Evolutionary conservation across 176 grass and related monocot species (phyloP).

Genomic region (Triticum dicoccoides): DNA sequence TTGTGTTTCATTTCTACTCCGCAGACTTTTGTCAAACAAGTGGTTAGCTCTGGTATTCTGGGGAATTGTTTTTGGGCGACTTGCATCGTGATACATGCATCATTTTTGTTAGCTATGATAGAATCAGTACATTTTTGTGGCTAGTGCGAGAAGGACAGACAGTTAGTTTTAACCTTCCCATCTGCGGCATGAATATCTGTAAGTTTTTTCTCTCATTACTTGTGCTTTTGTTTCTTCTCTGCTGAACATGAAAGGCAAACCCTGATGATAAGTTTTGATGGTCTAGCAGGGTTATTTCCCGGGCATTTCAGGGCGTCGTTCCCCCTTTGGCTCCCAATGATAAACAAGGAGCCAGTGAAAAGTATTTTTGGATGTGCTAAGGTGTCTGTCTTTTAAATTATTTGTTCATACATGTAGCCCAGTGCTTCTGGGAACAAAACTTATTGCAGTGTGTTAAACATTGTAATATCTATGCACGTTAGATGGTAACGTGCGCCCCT

Average conservation of each 20-base stretch:
- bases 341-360: neutral
- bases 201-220: neutral
- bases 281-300: neutral
- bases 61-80: slow-evolving; percentile 62
- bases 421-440: neutral
- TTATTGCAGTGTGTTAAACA: neutral
- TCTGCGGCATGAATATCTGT: neutral
- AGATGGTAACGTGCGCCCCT: too few relatives aligned
- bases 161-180: neutral
- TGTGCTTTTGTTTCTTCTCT: neutral
- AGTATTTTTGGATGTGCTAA: neutral
- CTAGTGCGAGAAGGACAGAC: neutral
- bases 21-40: slow-evolving; percentile 88
- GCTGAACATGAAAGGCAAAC: neutral
- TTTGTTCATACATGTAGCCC: neutral
- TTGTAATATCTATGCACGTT: too few relatives aligned
- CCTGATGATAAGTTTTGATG: neutral
- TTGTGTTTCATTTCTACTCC: neutral
- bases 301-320: neutral
- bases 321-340: neutral
- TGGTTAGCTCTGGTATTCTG: slow-evolving; percentile 82
- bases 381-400: neutral
- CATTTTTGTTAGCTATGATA: neutral
- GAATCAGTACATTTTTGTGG: neutral
- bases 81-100: slow-evolving; percentile 49